Base-by-base conservation (phyloP, 495 filamentous ascomycete genomes). In the Oleoguttula mirabilis region DNA sequence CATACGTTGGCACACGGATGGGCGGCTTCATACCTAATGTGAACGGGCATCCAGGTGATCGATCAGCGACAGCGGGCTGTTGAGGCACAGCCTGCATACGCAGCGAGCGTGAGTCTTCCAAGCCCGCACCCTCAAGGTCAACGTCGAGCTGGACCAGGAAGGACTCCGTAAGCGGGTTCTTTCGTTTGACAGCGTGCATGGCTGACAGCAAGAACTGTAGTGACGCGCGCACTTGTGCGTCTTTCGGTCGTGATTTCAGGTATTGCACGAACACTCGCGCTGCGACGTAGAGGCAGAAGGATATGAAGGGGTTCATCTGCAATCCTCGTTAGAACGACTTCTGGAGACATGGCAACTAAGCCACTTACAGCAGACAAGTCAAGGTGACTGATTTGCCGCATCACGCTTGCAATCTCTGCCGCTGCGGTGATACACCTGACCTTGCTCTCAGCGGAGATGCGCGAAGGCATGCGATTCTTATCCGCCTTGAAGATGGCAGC, bases 401-500 rank as follows among this genome's bases (percentile, higher is more conserved):
- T 94, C 35, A 94, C 88, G 50, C 78, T 86, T n/a, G 87, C 82
- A 54, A 95, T 92, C 51, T 95, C 88, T 43, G 84, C 82, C 4
- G 90, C 90, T 3, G 90, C 86, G 17, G 88, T 84, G 42, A 96
- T 84, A 52, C 92, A 96, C 39, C 90, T 72, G 2, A 92, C 73
- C 55, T 92, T 93, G 55, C 88, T 94, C 55, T 96, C 88, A 0
- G 78, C 75, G 38, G 79, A 77, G 30, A 95, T 80, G 20, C 75
- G 75, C 8, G 75, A 66, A 3, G 88, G 76, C 52, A 95, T 68
- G 39, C 74, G 70, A 59, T 96, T 81, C 61, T 84, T 88, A 51
- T 95, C 88, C 0, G 90, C 85, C 59, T 94, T 96, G 71, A 86
- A 94, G 15, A 96, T 95, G 15, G 90, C 92, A 5, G 92, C 92